Percentiles rank a stretch among this genome's conserved stretches.
phyloP scores from a whole-genome alignment of 495 filamentous ascomycete genomes.

The Chlorociboria aeruginascens region DNA sequence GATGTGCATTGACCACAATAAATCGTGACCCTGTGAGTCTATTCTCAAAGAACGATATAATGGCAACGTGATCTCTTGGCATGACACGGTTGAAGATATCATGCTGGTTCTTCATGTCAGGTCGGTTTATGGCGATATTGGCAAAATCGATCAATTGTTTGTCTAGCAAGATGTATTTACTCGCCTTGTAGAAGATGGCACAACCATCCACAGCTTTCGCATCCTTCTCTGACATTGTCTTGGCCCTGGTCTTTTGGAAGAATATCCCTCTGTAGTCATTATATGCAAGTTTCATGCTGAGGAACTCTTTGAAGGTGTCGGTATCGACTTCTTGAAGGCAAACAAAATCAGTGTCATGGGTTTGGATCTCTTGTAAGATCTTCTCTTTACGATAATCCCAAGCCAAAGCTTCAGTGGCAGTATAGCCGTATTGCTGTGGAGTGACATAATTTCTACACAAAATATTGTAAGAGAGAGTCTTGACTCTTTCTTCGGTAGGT shows the following conservation, averaged over 20 bases:
- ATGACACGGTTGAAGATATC: slow-evolving; percentile 97
- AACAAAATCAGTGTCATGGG: slow-evolving; percentile 75
- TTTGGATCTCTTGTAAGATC: slow-evolving; percentile 68
- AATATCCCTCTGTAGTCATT: slow-evolving; percentile 87
- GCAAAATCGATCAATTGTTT: slow-evolving; percentile 88
- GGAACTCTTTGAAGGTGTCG: slow-evolving; percentile 82
- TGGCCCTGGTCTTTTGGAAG: slow-evolving; percentile 73
- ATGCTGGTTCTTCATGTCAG: slow-evolving; percentile 88
- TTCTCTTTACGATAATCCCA: slow-evolving; percentile 79
- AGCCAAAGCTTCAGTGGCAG: slow-evolving; percentile 58
- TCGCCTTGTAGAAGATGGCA: slow-evolving; percentile 88
- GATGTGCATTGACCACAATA: slow-evolving; percentile 85
- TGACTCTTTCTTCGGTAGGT: slow-evolving; percentile 42
- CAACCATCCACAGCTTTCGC: slow-evolving; percentile 84
- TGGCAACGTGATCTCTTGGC: slow-evolving; percentile 92
- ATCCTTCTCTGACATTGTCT: slow-evolving; percentile 84
- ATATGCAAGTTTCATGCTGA: slow-evolving; percentile 68
- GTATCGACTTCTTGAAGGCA: slow-evolving; percentile 88
- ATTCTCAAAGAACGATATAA: slow-evolving; percentile 85
- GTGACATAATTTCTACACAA: slow-evolving; percentile 89
- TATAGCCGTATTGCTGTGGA: slow-evolving; percentile 73
- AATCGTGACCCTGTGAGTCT: slow-evolving; percentile 72
- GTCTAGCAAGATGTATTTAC: slow-evolving; percentile 84
- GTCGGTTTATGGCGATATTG: slow-evolving; percentile 80
- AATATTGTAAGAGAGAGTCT: slow-evolving; percentile 84